Base-by-base conservation (phyloP, 2,329 filamentous ascomycete species). In the Cordyceps cateniannulata region DNA sequence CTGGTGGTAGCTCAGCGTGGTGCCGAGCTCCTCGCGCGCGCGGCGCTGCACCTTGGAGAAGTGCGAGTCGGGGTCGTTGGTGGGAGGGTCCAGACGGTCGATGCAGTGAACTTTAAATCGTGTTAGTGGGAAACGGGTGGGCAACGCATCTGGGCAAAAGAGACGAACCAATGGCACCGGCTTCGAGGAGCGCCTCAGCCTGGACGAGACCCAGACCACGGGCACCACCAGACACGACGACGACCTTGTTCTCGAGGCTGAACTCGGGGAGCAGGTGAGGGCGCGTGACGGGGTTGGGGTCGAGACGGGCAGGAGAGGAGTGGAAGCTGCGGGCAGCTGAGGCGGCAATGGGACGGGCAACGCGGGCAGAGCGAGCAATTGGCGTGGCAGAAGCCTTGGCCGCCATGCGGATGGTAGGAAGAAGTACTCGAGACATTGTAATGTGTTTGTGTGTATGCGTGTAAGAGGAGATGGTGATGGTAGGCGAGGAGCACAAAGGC, bases 191-290 rank as follows among this genome's bases (percentile, higher is more conserved):
- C 7, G 89, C 91, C 70, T 93, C 89, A 47, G 88, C 84, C 71
- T 93, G 89, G 24, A 88, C 87, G 45, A 96, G 78, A 45, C 91
- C 91, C 10, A 96, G 79, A 3, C 91, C 91, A 63, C 89, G 83
- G 8, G 86, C 91, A 61, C 83, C 90, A 52, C 91, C 90, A 2
- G 89, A 89, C 22, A 96, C 88, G 49, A 92, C 74, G 58, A 93
- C 81, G 18, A 93, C 86, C 72, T 88, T 91, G 74, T 85, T 83
- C 64, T 83, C 80, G 64, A 96, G 81, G 68, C 82, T 87, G 77
- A 95, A 95, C 69, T 95, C 91, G 49, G 88, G 86, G 55, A 93
- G 73, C 14, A 73, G 63, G 32, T 70, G 67, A 38, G 70, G 61
- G 24, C 65, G 57, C 40, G 60, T 62, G 18, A 62, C 59, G 48